Evolutionary conservation across 768 basidiomycete genomes (phyloP).

Genomic region (Strobilomyces dryophilus): DNA sequence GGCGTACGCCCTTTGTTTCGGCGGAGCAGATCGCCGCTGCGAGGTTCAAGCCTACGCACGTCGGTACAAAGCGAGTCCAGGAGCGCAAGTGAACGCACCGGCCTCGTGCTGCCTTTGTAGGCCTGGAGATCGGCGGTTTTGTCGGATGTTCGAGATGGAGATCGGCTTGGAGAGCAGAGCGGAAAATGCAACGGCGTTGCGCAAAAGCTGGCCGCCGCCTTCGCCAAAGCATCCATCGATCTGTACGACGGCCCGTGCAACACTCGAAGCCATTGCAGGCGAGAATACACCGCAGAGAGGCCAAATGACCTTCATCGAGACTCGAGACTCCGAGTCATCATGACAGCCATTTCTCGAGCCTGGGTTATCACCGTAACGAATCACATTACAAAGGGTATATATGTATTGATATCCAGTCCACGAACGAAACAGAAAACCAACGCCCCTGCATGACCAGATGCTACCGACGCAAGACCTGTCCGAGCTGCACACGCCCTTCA

Average conservation of each 20-base stretch:
- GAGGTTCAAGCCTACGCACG: slow-evolving; percentile 53
- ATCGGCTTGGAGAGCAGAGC: slow-evolving; percentile 59
- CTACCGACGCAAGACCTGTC: slow-evolving; percentile 26
- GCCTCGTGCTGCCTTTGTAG: slow-evolving; percentile 71
- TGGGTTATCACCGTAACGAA: background rate
- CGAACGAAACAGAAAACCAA: slow-evolving; percentile 4
- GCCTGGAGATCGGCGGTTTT: slow-evolving; percentile 55
- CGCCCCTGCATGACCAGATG: background rate
- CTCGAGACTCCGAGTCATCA: background rate
- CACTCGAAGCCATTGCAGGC: slow-evolving; percentile 7
- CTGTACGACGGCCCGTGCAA: slow-evolving; percentile 14
- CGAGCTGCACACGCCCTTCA: slow-evolving; percentile 22
- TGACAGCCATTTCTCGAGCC: background rate
- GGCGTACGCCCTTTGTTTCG: slow-evolving; percentile 47
- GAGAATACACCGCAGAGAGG: background rate
- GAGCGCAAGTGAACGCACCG: slow-evolving; percentile 34
- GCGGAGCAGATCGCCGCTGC: slow-evolving; percentile 59
- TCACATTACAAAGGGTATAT: slow-evolving; percentile 4
- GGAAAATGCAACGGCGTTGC: slow-evolving; percentile 66
- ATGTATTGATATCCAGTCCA: slow-evolving; percentile 12
- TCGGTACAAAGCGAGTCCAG: too few relatives aligned
- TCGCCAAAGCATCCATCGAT: slow-evolving; percentile 45
- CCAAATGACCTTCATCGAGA: background rate
- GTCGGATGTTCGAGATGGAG: slow-evolving; percentile 56
- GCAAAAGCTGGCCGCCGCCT: slow-evolving; percentile 69